Base-by-base conservation (phyloP, 495 filamentous ascomycete species). In the Aspergillus taichungensis region DNA sequence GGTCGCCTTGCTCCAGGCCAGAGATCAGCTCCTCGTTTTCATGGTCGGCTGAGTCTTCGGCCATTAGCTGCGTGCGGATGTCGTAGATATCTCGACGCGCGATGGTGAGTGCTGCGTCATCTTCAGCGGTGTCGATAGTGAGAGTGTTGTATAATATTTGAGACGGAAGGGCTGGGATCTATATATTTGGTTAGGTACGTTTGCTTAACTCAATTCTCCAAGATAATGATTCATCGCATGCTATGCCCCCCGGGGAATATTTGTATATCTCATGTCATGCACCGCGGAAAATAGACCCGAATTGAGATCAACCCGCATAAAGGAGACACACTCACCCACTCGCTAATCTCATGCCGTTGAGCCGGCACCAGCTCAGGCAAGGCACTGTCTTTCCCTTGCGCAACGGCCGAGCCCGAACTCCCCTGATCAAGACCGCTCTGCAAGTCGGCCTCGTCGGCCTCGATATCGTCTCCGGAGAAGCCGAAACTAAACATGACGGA, bases 11-110 rank as follows among this genome's bases (percentile, higher is more conserved):
- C 30, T 83, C 87, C 8, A 92, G 71, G 13, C 80, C 80, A 13
- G 77, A 54, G 34, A 72, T 71, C 12, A 70, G 53, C 45, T 69
- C 60, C 51, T 66, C 54, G 36, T 74, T 63, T 34, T 65, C 64
- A 29, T 76, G 62, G 9, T 61, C 53, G 14, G 59, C 64, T 32
- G 72, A 74, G 47, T 87, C 85, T 65, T 96, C 89, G 33, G 86
- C 86, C 85, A 95, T 94, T 29, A 96, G 73, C 67, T 98, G 92
- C 34, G 94, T 79, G 18, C 87, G 82, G 39, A 95, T 86, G 60
- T 98, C 92, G 74, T 90, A 95, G 43, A 95, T 76, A 53, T 95
- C 91, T 10, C 92, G 81, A 24, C 88, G 84, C 5, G 86, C 88
- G 24, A 98, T 68, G 18, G 65, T 69, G 13, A 57, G 34, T 40